Evolutionary conservation across 306 rosid genomes (phyloP).

Genomic region (Abrus pulchellus): DNA sequence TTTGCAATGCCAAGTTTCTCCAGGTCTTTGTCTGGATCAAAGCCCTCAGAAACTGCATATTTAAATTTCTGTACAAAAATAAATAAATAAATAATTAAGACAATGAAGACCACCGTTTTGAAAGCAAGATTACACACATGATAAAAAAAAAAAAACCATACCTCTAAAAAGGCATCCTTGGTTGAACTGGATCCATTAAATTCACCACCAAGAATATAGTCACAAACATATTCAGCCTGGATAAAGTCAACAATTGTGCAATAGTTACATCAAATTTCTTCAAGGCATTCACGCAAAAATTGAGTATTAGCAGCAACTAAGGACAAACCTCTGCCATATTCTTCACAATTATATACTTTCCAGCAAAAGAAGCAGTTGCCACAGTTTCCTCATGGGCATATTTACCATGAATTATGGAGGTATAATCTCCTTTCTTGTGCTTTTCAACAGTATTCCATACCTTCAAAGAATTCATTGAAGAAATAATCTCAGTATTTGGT

Average conservation of each 20-base stretch:
- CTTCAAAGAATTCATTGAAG: slow-evolving; percentile 56
- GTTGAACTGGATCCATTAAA: slow-evolving; percentile 95
- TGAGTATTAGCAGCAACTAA: slow-evolving; percentile 39
- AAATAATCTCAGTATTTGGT: slow-evolving; percentile 44
- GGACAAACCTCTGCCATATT: slow-evolving; percentile 84
- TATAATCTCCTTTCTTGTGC: slow-evolving; percentile 93
- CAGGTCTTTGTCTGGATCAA: slow-evolving; percentile 85
- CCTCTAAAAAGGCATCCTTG: slow-evolving; percentile 83
- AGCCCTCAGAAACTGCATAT: slow-evolving; percentile 81
- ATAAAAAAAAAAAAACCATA: slow-evolving; percentile 38
- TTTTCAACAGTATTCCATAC: slow-evolving; percentile 94
- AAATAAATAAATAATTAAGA: slow-evolving; percentile 39
- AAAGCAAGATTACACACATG: slow-evolving; percentile 27
- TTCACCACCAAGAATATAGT: slow-evolving; percentile 89
- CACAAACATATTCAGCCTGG: slow-evolving; percentile 93
- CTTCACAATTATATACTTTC: slow-evolving; percentile 83
- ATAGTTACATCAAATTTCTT: slow-evolving; percentile 26
- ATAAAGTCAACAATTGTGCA: slow-evolving; percentile 30
- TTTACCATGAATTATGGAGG: slow-evolving; percentile 94
- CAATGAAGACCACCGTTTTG: slow-evolving; percentile 13
- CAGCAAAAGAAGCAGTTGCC: slow-evolving; percentile 99
- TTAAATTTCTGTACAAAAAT: slow-evolving; percentile 80
- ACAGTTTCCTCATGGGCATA: slow-evolving; percentile 94
- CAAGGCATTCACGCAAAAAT: slow-evolving; percentile 30
- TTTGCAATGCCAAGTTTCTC: slow-evolving; percentile 85